A percentile compares a stretch with the other conserved stretches of the same genome.
These are phyloP conservation scores for Trichosporon ovoides DNA, from an alignment of 1,284 basidiomycete species.

Conservation along the genomic window DNA sequence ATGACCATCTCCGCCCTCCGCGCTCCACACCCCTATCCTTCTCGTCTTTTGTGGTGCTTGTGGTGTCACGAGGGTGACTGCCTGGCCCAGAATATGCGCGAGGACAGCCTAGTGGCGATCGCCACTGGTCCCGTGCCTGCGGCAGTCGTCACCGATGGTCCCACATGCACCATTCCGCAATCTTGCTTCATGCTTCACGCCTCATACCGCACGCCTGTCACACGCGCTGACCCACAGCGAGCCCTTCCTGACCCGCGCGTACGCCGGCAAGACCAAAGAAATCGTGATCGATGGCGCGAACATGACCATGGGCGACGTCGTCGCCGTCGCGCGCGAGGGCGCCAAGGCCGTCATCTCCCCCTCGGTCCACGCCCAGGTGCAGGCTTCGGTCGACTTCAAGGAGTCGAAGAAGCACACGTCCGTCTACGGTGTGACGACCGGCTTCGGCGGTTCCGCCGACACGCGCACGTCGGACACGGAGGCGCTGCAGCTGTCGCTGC, in stretches of 20 bases:
- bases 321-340: constrained; percentile 20
- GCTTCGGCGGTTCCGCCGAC: constrained; percentile 22
- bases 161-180: background rate
- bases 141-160: background rate
- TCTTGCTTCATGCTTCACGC: background rate
- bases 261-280: constrained; percentile 7
- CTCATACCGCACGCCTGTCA: background rate
- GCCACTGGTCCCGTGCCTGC: background rate
- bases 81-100: background rate
- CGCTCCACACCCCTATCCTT: no score
- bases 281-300: constrained; percentile 17
- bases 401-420: constrained; percentile 23
- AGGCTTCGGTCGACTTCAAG: constrained; percentile 21
- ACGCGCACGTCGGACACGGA: constrained; percentile 19
- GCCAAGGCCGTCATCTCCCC: constrained; percentile 13
- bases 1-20: no score
- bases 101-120: background rate
- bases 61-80: no score
- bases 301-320: constrained; percentile 18
- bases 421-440: constrained; percentile 23
- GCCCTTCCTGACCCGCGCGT: constrained; percentile 17
- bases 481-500: constrained; percentile 22
- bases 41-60: background rate
- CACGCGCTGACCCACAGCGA: constrained; percentile 8
- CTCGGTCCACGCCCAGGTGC: constrained; percentile 10